These are phyloP conservation scores for Verticillium nonalfalfae DNA, from an alignment of 2,329 filamentous ascomycete genomes.

Conservation along the genomic window DNA sequence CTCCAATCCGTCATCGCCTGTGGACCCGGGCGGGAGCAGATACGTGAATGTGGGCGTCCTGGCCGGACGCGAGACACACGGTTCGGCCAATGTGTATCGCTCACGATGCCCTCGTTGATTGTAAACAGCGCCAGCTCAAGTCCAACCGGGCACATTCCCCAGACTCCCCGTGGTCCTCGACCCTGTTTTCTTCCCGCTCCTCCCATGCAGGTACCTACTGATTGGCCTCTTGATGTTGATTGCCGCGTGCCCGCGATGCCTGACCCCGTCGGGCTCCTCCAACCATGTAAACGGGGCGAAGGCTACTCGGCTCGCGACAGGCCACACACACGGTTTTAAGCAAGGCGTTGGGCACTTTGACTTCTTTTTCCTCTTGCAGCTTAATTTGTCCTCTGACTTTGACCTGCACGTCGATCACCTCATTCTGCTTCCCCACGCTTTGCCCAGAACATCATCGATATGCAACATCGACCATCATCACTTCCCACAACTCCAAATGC, in stretches of 20 bases:
- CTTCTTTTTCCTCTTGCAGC: background rate
- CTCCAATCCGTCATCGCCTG: background rate
- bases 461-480: background rate
- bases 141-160: background rate
- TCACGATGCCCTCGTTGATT: background rate
- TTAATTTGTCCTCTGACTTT: background rate
- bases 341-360: slow-evolving; percentile 1
- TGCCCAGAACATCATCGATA: background rate
- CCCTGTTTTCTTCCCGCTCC: background rate
- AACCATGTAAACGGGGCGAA: background rate
- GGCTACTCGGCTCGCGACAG: background rate
- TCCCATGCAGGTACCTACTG: slow-evolving; percentile 2
- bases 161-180: background rate
- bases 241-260: background rate
- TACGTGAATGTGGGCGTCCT: background rate
- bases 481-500: background rate
- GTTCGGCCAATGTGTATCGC: background rate
- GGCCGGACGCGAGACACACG: background rate
- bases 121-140: background rate
- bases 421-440: background rate
- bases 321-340: background rate
- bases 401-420: background rate
- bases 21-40: background rate
- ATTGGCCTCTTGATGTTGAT: background rate
- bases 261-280: slow-evolving; percentile 1